Conservation (phyloP, 768 basidiomycete genomes). For the Boletus rex-veris region DNA sequence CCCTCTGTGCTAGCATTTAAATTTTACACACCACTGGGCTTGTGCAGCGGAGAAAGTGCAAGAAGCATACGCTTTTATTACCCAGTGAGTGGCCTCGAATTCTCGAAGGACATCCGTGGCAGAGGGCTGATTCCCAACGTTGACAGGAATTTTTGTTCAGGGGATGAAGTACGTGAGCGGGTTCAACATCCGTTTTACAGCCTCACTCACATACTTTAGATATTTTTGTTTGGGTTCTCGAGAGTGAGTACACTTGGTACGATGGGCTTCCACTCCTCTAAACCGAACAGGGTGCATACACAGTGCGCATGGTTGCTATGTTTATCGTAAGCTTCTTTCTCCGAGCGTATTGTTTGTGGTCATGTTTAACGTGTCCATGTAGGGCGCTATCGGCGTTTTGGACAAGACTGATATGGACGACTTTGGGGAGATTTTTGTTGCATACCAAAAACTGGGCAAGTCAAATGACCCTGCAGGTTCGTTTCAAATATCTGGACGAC, state of each 20-base stretch:
- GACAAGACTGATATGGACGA: conserved; percentile 70
- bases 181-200: not conserved
- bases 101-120: not conserved
- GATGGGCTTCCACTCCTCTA: not conserved
- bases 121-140: not conserved
- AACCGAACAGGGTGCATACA: conserved; percentile 62
- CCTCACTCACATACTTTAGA: conserved; percentile 37
- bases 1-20: not conserved
- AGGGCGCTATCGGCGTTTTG: conserved; percentile 72
- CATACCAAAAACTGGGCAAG: conserved; percentile 61
- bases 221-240: conserved; percentile 77
- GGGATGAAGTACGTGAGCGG: conserved; percentile 55
- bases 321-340: conserved; percentile 35
- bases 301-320: conserved; percentile 68
- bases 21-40: conserved; percentile 4
- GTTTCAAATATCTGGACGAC: not conserved
- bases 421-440: conserved; percentile 60
- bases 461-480: conserved; percentile 44
- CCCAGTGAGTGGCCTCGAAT: conserved; percentile 51
- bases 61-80: conserved; percentile 77
- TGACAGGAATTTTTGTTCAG: conserved; percentile 62
- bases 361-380: not conserved
- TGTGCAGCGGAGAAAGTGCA: conserved; percentile 64
- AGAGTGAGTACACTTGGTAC: conserved; percentile 40
- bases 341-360: not conserved